Percentiles rank a stretch among this genome's conserved stretches.
phyloP scores from a whole-genome alignment of 306 rosid species.

The Lathyrus oleraceus region DNA sequence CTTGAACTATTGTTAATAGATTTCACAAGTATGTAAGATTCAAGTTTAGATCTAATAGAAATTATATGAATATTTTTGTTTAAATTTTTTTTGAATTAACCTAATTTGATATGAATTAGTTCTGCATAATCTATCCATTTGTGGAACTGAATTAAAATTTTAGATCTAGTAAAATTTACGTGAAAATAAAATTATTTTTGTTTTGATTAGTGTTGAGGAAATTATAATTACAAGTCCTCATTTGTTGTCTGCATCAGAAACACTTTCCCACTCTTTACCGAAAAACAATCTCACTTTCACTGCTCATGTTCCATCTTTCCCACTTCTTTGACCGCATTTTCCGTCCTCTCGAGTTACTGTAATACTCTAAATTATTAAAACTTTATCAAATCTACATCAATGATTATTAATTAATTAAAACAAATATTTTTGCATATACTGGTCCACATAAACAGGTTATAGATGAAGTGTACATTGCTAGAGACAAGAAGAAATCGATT shows the following conservation, averaged over 20 bases:
- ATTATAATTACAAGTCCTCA: slow-evolving; percentile 1
- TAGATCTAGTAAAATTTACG: no score
- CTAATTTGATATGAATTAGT: no score
- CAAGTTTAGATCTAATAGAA: no score
- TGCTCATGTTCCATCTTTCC: slow-evolving; percentile 45
- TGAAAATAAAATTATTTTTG: no score
- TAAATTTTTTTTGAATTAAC: no score
- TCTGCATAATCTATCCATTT: no score
- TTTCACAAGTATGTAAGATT: no score
- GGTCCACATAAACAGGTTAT: not conserved
- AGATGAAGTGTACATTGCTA: not conserved
- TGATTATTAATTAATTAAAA: not conserved
- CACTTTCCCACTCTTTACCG: slow-evolving; percentile 27
- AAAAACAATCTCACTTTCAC: slow-evolving; percentile 46
- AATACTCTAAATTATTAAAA: slow-evolving; percentile 18
- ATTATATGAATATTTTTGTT: no score
- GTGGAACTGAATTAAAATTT: no score
- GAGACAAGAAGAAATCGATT: not conserved
- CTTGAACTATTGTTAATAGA: no score
- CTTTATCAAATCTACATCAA: slow-evolving; percentile 21
- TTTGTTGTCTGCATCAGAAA: not conserved
- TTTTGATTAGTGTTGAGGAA: no score
- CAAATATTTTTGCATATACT: not conserved
- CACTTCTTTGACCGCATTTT: slow-evolving; percentile 48
- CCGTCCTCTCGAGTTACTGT: slow-evolving; percentile 32